phyloP scores from a whole-genome alignment of 2,329 filamentous ascomycete species.

The Colletotrichum tabaci region DNA sequence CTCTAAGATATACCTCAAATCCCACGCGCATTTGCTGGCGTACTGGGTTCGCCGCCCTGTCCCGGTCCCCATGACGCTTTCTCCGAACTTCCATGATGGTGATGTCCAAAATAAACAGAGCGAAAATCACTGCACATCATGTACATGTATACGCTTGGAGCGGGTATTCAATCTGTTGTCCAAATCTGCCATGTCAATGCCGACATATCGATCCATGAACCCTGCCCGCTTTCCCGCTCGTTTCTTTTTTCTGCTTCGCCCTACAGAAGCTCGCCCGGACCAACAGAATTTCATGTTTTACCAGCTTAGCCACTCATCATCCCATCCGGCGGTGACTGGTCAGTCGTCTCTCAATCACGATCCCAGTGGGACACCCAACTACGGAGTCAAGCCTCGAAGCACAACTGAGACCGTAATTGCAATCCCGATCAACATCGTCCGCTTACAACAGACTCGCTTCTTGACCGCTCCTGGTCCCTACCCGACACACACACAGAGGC shows the following conservation, averaged over 20 bases:
- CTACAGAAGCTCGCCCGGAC: not conserved
- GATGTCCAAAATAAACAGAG: not conserved
- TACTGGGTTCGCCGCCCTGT: not conserved
- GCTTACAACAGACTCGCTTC: not conserved
- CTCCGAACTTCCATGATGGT: not conserved
- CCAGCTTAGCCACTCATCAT: conserved; percentile 13
- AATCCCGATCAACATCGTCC: not conserved
- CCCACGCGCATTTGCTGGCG: not conserved
- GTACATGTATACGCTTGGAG: not conserved
- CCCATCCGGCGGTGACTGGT: conserved; percentile 9
- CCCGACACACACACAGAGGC: not conserved
- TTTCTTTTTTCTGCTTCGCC: conserved; percentile 7
- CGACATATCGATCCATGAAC: conserved; percentile 7
- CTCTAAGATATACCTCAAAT: not conserved
- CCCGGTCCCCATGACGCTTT: not conserved
- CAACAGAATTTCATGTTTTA: not conserved
- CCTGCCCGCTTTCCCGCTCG: not conserved
- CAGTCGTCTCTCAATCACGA: not conserved
- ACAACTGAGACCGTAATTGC: not conserved
- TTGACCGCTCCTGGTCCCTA: not conserved
- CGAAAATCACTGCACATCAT: too few species aligned
- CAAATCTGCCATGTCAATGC: conserved; percentile 16
- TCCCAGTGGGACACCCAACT: conserved; percentile 9
- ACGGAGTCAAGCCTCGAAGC: not conserved
- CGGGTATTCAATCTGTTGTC: conserved; percentile 8